Evolutionary conservation across 345 rosid genomes (phyloP).

Genomic region (Adansonia digitata): DNA sequence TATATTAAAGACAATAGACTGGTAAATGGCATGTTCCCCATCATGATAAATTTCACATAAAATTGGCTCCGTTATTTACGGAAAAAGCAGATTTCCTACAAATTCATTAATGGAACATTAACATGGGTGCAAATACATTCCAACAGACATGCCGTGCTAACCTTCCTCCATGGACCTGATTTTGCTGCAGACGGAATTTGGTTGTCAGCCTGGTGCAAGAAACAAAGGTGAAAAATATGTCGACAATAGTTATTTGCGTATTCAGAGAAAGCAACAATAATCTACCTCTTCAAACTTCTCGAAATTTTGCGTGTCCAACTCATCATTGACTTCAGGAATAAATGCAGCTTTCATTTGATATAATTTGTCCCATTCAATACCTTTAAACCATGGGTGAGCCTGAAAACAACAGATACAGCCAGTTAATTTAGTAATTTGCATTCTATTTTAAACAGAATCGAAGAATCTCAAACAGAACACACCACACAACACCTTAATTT

Average conservation of each 20-base stretch:
- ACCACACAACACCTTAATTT: constrained; percentile 76
- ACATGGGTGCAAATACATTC: neutral
- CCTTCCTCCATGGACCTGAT: constrained; percentile 93
- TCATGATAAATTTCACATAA: neutral
- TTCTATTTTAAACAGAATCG: constrained; percentile 3
- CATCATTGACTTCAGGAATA: constrained; percentile 95
- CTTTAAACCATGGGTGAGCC: constrained; percentile 88
- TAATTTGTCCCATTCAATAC: constrained; percentile 77
- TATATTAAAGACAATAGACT: neutral
- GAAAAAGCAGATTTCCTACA: neutral
- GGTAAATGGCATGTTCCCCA: neutral
- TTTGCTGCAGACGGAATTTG: constrained; percentile 45
- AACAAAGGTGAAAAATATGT: constrained; percentile 1
- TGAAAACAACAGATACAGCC: constrained; percentile 31
- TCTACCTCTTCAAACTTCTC: constrained; percentile 97
- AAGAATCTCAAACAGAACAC: constrained; percentile 38
- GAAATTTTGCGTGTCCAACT: constrained; percentile 92
- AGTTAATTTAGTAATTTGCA: constrained; percentile 16
- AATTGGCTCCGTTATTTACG: neutral
- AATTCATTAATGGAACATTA: neutral
- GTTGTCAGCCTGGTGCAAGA: constrained; percentile 53
- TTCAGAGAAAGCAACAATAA: constrained; percentile 10
- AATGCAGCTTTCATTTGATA: constrained; percentile 94
- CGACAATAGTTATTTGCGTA: neutral
- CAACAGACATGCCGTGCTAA: constrained; percentile 18